These are phyloP conservation scores for Ogataea henricii DNA, from an alignment of 805 yeast species.

Conservation along the genomic window DNA sequence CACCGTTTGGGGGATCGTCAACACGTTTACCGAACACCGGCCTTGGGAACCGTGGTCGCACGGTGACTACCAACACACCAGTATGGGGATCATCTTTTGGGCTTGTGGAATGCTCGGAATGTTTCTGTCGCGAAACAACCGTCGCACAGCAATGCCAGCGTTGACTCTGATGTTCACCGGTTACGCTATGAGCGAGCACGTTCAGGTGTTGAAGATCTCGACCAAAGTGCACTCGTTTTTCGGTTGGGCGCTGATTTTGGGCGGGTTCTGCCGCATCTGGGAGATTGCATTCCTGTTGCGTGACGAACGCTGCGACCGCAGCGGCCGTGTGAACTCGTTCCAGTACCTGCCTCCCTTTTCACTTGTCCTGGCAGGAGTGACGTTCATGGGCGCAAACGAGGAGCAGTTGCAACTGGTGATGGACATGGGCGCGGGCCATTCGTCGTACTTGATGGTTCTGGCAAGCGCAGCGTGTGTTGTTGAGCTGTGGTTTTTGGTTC, in stretches of 20 bases:
- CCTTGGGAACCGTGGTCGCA: slow-evolving; percentile 90
- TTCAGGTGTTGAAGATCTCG: slow-evolving; percentile 71
- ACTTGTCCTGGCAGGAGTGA: slow-evolving; percentile 71
- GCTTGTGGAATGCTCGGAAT: slow-evolving; percentile 88
- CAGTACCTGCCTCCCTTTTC: slow-evolving; percentile 88
- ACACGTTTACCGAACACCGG: slow-evolving; percentile 94
- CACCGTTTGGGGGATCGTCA: slow-evolving; percentile 88
- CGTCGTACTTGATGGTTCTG: slow-evolving; percentile 74
- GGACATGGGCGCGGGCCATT: slow-evolving; percentile 79
- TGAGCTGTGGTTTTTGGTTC: slow-evolving; percentile 62
- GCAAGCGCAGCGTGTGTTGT: slow-evolving; percentile 74
- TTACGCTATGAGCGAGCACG: slow-evolving; percentile 91
- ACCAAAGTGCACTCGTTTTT: slow-evolving; percentile 88
- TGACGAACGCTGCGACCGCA: slow-evolving; percentile 49
- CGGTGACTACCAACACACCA: slow-evolving; percentile 93
- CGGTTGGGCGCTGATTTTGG: slow-evolving; percentile 76
- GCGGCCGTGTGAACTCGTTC: slow-evolving; percentile 60
- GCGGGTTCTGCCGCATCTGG: slow-evolving; percentile 73
- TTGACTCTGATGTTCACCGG: slow-evolving; percentile 85
- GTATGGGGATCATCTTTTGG: slow-evolving; percentile 98
- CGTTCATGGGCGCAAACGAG: slow-evolving; percentile 92
- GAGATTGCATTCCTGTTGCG: slow-evolving; percentile 78
- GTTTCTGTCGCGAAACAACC: slow-evolving; percentile 66
- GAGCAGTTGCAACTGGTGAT: slow-evolving; percentile 76
- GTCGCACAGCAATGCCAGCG: slow-evolving; percentile 78